Conservation (phyloP, 306 rosid species). For the Lathyrus sativus region DNA sequence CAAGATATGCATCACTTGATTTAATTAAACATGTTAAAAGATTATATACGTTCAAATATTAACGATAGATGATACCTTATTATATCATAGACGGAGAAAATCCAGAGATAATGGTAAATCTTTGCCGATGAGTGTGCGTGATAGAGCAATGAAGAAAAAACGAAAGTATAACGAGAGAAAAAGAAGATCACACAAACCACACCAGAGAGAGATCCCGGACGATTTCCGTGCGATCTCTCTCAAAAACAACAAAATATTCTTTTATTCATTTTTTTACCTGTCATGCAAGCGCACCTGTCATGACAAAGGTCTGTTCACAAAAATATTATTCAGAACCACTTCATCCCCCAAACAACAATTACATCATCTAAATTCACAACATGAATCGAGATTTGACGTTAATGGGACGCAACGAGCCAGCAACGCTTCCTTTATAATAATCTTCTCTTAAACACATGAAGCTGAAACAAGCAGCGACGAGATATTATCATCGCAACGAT, state of each 20-base stretch:
- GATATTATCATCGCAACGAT: no score
- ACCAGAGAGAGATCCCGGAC: background rate
- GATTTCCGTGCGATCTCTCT: background rate
- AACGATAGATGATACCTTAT: background rate
- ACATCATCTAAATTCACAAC: no score
- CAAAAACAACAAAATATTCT: background rate
- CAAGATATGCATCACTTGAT: no score
- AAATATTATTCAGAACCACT: no score
- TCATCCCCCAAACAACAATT: no score
- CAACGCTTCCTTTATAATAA: no score
- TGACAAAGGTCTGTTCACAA: constrained; percentile 1
- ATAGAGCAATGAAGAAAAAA: background rate
- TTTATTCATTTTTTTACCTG: background rate
- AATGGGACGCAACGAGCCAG: no score
- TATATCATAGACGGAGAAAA: background rate
- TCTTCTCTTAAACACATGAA: no score
- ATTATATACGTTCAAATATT: no score
- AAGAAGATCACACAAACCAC: background rate
- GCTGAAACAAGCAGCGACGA: no score
- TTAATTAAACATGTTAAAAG: background rate
- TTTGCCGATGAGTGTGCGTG: background rate
- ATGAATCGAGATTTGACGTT: no score
- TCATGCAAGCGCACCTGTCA: constrained; percentile 3
- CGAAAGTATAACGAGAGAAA: background rate
- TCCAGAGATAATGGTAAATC: background rate